phyloP scores from a whole-genome alignment of 805 yeast species.

The Helenozyma rhizophorensis region DNA sequence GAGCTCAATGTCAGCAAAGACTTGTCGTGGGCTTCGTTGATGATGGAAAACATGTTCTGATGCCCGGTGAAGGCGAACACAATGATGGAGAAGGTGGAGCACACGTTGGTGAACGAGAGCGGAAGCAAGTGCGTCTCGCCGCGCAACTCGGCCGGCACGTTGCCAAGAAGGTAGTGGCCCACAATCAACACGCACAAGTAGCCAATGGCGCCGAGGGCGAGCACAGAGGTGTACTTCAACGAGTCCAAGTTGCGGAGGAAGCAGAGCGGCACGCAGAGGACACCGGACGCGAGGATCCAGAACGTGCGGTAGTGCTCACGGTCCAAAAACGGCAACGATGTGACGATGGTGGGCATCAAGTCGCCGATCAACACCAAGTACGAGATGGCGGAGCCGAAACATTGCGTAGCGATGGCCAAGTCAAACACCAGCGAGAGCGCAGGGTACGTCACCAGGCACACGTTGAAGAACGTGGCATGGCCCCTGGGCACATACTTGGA shows the following conservation, averaged over 20 bases:
- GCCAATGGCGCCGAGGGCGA: constrained; percentile 77
- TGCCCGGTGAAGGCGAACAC: constrained; percentile 96
- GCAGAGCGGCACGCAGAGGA: constrained; percentile 56
- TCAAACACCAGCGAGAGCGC: constrained; percentile 63
- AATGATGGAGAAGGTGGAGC: constrained; percentile 77
- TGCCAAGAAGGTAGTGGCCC: constrained; percentile 60
- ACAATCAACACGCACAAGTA: constrained; percentile 73
- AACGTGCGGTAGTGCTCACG: constrained; percentile 39
- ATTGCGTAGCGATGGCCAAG: constrained; percentile 67
- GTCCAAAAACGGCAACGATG: constrained; percentile 17
- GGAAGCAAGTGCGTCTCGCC: constrained; percentile 34
- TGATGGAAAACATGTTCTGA: constrained; percentile 87
- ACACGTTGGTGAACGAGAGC: constrained; percentile 45
- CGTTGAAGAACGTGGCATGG: constrained; percentile 65
- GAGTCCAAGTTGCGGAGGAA: constrained; percentile 75
- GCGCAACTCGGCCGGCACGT: constrained; percentile 34
- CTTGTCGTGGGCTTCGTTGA: constrained; percentile 69
- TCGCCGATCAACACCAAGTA: constrained; percentile 75
- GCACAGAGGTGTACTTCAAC: constrained; percentile 75
- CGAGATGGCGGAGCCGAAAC: constrained; percentile 72
- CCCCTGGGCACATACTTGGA: constrained; percentile 54
- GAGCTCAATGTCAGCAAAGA: constrained; percentile 42
- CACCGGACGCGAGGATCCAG: constrained; percentile 54
- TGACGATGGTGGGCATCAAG: constrained; percentile 58
- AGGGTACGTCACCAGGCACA: constrained; percentile 67